Conservation (phyloP, 768 basidiomycete species). For the Boletus sp. region DNA sequence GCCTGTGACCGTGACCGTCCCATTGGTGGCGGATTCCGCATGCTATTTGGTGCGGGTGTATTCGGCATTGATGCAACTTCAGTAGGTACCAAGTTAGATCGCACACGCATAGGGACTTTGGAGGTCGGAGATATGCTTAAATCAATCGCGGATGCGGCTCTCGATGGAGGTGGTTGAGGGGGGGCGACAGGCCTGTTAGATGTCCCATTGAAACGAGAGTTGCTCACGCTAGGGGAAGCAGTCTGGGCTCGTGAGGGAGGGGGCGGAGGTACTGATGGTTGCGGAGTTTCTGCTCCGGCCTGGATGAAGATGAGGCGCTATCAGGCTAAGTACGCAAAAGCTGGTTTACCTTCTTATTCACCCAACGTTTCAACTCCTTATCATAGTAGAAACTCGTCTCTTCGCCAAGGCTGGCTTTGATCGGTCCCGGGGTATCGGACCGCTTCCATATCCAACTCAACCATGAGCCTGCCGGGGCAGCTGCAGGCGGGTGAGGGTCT, state of each 20-base stretch:
- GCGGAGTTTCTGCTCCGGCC: constrained; percentile 54
- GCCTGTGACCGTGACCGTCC: constrained; percentile 51
- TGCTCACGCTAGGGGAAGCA: constrained; percentile 64
- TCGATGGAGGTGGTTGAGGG: constrained; percentile 28
- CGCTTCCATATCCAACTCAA: constrained; percentile 79
- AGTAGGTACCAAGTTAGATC: constrained; percentile 62
- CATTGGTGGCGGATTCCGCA: constrained; percentile 36
- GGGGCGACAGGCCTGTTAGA: constrained; percentile 13
- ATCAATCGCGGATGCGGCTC: constrained; percentile 66
- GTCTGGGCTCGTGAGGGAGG: constrained; percentile 87
- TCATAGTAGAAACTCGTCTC: constrained; percentile 90
- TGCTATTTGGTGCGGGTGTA: constrained; percentile 25
- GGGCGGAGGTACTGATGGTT: constrained; percentile 55
- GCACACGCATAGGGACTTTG: constrained; percentile 52
- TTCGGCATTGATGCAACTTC: constrained; percentile 35
- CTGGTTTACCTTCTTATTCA: constrained; percentile 78
- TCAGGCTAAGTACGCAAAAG: background rate
- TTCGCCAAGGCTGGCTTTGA: constrained; percentile 92
- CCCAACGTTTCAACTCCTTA: constrained; percentile 92
- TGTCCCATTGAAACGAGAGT: constrained; percentile 35
- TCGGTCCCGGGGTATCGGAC: constrained; percentile 61
- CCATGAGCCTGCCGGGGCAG: constrained; percentile 60
- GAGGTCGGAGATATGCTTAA: constrained; percentile 49
- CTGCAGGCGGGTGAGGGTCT: constrained; percentile 18
- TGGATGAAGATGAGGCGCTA: constrained; percentile 25